Conservation (phyloP, 75 land plant genomes). For the Larix kaempferi region DNA sequence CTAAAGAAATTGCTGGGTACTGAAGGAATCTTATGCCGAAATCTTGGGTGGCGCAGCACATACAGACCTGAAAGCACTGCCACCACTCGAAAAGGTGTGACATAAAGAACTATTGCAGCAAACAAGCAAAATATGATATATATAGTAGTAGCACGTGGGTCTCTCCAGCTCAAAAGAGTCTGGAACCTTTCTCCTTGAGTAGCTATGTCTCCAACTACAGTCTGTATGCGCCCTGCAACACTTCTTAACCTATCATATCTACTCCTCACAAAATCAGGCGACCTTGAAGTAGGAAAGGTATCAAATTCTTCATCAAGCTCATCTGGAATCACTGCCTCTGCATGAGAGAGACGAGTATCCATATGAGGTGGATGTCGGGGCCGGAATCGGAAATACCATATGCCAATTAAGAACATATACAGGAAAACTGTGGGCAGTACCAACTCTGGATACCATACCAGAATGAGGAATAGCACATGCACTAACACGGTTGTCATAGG, state of each 20-base stretch:
- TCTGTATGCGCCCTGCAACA: slow-evolving; percentile 50
- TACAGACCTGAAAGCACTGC: slow-evolving; percentile 51
- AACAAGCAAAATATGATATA: slow-evolving; percentile 42
- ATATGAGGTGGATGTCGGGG: slow-evolving; percentile 68
- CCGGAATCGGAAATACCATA: slow-evolving; percentile 67
- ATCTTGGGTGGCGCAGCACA: slow-evolving; percentile 60
- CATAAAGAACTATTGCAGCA: slow-evolving; percentile 57
- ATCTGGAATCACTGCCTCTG: slow-evolving; percentile 42
- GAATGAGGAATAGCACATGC: slow-evolving; percentile 50
- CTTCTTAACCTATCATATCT: slow-evolving; percentile 68
- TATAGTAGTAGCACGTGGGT: slow-evolving; percentile 55
- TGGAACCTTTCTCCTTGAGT: slow-evolving; percentile 67
- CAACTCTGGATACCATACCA: slow-evolving; percentile 71
- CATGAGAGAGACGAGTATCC: slow-evolving; percentile 60
- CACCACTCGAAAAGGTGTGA: slow-evolving; percentile 58
- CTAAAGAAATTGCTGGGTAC: slow-evolving; percentile 70
- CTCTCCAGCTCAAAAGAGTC: slow-evolving; percentile 73
- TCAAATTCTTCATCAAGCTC: slow-evolving; percentile 82
- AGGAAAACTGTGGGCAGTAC: slow-evolving; percentile 67
- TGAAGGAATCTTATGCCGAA: slow-evolving; percentile 59
- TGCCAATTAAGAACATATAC: slow-evolving; percentile 69
- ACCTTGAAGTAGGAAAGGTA: slow-evolving; percentile 42
- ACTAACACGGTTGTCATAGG: slow-evolving; percentile 61
- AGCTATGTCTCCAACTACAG: slow-evolving; percentile 63
- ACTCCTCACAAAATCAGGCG: slow-evolving; percentile 34